These are phyloP conservation scores for Phytophthora crassamura DNA, from an alignment of 352 stramenopile genomes.

Conservation along the genomic window DNA sequence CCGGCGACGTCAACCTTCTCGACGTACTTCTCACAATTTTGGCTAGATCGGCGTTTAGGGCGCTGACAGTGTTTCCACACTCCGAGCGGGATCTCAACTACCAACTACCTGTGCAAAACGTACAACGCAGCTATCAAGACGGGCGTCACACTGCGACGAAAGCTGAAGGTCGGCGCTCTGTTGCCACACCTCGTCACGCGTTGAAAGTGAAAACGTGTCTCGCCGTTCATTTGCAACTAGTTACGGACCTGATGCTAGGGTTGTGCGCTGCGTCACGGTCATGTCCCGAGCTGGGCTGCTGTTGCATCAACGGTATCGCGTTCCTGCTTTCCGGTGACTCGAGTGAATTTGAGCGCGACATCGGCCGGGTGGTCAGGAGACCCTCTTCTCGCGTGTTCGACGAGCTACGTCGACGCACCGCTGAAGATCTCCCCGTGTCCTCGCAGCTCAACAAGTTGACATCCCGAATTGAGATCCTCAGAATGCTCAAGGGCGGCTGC, in stretches of 20 bases:
- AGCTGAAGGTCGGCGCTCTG: constrained; percentile 19
- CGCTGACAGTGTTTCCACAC: constrained; percentile 27
- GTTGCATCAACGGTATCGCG: background rate
- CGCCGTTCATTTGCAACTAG: background rate
- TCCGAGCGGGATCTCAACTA: constrained; percentile 23
- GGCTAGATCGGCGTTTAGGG: background rate
- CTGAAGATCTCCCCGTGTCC: background rate
- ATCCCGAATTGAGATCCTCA: background rate
- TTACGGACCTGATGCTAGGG: background rate
- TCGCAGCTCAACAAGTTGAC: background rate
- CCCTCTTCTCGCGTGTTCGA: constrained; percentile 1
- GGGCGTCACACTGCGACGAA: constrained; percentile 16
- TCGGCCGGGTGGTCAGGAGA: background rate
- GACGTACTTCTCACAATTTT: background rate
- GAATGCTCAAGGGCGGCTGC: background rate
- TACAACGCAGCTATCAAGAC: too few species aligned
- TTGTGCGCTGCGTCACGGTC: background rate
- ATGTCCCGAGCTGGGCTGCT: constrained; percentile 2
- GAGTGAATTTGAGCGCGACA: background rate
- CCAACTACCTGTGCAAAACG: constrained; percentile 26
- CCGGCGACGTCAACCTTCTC: background rate
- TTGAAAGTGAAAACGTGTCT: constrained; percentile 1
- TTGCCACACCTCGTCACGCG: background rate
- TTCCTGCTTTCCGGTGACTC: background rate
- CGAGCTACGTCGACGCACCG: background rate